These are phyloP conservation scores for Xylogone sp. DNA, from an alignment of 2,329 filamentous ascomycete species.

Conservation along the genomic window DNA sequence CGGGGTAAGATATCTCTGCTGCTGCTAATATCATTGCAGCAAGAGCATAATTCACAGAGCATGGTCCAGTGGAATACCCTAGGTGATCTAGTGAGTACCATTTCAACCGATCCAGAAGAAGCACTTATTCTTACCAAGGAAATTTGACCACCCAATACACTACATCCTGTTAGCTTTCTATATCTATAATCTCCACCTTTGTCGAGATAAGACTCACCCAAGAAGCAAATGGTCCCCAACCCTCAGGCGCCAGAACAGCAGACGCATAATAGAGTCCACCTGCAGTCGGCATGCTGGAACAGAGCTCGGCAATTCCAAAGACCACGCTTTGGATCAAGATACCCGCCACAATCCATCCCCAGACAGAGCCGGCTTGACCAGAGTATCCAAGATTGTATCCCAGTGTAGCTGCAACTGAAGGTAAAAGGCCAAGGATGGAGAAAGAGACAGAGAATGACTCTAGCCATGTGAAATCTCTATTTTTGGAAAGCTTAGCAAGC, in stretches of 20 bases:
- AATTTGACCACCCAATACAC: slow-evolving; percentile 13
- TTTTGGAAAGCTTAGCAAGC: slow-evolving; percentile 16
- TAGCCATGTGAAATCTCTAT: slow-evolving; percentile 21
- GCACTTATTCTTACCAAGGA: not conserved
- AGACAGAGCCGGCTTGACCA: slow-evolving; percentile 37
- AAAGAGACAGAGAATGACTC: slow-evolving; percentile 33
- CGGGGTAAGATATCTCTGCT: slow-evolving; percentile 28
- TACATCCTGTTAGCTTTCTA: not conserved
- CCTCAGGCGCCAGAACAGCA: slow-evolving; percentile 31
- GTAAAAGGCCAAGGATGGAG: slow-evolving; percentile 32
- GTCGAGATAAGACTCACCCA: slow-evolving; percentile 6
- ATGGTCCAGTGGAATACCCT: slow-evolving; percentile 11
- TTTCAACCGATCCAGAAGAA: not conserved
- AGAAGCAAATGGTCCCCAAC: slow-evolving; percentile 11
- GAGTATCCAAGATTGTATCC: slow-evolving; percentile 31
- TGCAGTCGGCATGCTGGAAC: slow-evolving; percentile 59
- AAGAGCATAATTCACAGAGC: slow-evolving; percentile 29
- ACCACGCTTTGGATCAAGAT: slow-evolving; percentile 60
- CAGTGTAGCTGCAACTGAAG: slow-evolving; percentile 34
- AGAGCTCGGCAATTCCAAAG: slow-evolving; percentile 58
- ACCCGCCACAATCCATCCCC: slow-evolving; percentile 65
- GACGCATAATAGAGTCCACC: slow-evolving; percentile 63
- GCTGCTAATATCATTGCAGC: slow-evolving; percentile 31
- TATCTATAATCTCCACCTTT: not conserved
- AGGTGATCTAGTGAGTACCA: not conserved